phyloP scores from a whole-genome alignment of 2,329 filamentous ascomycete species.

The Pestalotiopsis sp. region DNA sequence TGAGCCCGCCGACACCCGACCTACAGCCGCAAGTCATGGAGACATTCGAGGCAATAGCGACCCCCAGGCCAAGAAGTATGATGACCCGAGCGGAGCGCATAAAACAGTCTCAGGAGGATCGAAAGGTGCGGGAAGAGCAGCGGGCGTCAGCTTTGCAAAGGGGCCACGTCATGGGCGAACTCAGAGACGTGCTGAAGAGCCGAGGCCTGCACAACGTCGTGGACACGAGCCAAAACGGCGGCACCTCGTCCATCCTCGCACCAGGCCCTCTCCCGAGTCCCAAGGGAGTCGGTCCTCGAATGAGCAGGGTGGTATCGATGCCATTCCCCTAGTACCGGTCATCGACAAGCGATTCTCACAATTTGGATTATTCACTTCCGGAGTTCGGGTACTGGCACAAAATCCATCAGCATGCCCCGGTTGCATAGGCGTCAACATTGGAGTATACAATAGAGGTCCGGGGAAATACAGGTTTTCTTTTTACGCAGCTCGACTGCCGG shows the following conservation, averaged over 20 bases:
- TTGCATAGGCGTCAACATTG: constrained; percentile 6
- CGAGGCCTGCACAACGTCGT: constrained; percentile 6
- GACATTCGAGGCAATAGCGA: constrained; percentile 89
- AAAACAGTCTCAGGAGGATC: constrained; percentile 83
- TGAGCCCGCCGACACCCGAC: constrained; percentile 54
- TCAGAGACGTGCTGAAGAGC: constrained; percentile 81
- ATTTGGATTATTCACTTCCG: not conserved
- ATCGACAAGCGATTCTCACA: not conserved
- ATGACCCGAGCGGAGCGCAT: constrained; percentile 88
- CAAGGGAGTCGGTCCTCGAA: not conserved
- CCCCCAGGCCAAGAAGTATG: constrained; percentile 69
- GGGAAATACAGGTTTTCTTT: not conserved
- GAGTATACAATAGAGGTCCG: not conserved
- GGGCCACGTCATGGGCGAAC: constrained; percentile 86
- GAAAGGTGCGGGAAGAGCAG: constrained; percentile 71
- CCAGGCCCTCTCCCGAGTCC: not conserved
- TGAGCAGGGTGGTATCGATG: not conserved
- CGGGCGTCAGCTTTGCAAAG: constrained; percentile 80
- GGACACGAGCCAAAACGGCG: not conserved
- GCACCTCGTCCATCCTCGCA: not conserved
- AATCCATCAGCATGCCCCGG: not conserved
- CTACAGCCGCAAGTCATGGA: constrained; percentile 83
- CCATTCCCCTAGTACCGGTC: not conserved
- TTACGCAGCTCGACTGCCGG: not conserved
- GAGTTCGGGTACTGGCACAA: not conserved